Conservation (phyloP, 805 yeast species). For the Blastobotrys mokoenaii region DNA sequence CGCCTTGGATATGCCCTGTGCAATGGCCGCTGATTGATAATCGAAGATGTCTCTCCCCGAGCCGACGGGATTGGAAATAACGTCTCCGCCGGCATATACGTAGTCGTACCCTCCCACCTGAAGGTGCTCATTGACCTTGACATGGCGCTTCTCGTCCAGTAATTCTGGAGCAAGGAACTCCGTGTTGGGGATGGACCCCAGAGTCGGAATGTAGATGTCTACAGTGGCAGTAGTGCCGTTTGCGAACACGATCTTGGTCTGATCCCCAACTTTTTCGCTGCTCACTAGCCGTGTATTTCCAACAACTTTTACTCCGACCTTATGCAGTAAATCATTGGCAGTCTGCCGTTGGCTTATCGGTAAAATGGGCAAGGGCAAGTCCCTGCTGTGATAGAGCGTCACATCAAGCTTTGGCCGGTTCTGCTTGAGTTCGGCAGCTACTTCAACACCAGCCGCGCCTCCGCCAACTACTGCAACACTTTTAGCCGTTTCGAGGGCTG, state of each 20-base stretch:
- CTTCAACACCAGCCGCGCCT: slow-evolving; percentile 46
- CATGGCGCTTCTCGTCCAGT: slow-evolving; percentile 12
- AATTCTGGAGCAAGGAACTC: slow-evolving; percentile 8
- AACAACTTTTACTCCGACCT: slow-evolving; percentile 16
- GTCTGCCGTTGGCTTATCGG: slow-evolving; percentile 8
- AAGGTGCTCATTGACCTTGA: slow-evolving; percentile 12
- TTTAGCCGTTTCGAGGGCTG: slow-evolving; percentile 29
- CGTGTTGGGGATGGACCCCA: slow-evolving; percentile 16
- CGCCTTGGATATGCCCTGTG: neutral
- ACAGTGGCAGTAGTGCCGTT: slow-evolving; percentile 9
- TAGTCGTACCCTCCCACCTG: slow-evolving; percentile 9
- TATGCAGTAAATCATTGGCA: slow-evolving; percentile 12
- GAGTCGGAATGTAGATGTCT: slow-evolving; percentile 15
- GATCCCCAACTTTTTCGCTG: neutral
- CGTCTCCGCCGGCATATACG: slow-evolving; percentile 17
- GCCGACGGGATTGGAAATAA: slow-evolving; percentile 6
- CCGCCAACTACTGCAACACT: slow-evolving; percentile 42
- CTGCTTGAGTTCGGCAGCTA: slow-evolving; percentile 40
- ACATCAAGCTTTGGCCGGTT: slow-evolving; percentile 33
- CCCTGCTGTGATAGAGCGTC: slow-evolving; percentile 17
- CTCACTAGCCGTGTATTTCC: slow-evolving; percentile 5
- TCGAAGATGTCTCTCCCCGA: slow-evolving; percentile 10
- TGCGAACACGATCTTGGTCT: slow-evolving; percentile 7
- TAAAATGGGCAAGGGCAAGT: slow-evolving; percentile 12
- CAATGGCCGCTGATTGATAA: slow-evolving; percentile 4